Conservation (phyloP, 768 basidiomycete genomes). For the Calocybe gangraenosa region DNA sequence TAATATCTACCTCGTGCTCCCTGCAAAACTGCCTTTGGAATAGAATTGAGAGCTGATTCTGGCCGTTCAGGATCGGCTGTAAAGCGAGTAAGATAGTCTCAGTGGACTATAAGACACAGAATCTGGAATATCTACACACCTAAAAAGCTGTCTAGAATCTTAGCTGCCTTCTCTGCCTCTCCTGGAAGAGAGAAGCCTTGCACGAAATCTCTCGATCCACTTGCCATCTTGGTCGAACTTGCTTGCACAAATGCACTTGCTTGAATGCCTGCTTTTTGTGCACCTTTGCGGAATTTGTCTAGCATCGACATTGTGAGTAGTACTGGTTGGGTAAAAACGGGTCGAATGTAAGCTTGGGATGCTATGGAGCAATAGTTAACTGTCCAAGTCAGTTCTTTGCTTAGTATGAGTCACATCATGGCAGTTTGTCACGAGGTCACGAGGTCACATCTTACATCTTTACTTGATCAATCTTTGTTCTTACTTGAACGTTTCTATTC, state of each 20-base stretch:
- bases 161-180: slow-evolving; percentile 92
- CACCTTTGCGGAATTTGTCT: slow-evolving; percentile 77
- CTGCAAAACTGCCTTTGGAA: slow-evolving; percentile 90
- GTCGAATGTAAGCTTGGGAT: too few species aligned
- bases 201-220: slow-evolving; percentile 72
- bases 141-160: slow-evolving; percentile 87
- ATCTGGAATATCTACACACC: slow-evolving; percentile 47
- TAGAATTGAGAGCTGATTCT: slow-evolving; percentile 86
- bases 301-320: slow-evolving; percentile 44
- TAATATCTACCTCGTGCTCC: slow-evolving; percentile 68
- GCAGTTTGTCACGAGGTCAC: not conserved
- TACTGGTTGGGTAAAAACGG: not conserved
- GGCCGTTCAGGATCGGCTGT: slow-evolving; percentile 87
- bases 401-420: too few species aligned
- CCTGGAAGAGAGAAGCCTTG: slow-evolving; percentile 88
- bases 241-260: slow-evolving; percentile 73
- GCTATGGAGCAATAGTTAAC: too few species aligned
- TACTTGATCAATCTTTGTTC: too few species aligned
- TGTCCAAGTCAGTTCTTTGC: too few species aligned
- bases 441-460: too few species aligned
- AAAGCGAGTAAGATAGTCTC: slow-evolving; percentile 5
- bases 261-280: slow-evolving; percentile 77
- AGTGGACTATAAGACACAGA: not conserved
- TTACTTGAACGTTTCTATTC: too few species aligned
- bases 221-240: slow-evolving; percentile 63